Conservation (phyloP, 768 basidiomycete species). For the Plicaturopsis crispa region DNA sequence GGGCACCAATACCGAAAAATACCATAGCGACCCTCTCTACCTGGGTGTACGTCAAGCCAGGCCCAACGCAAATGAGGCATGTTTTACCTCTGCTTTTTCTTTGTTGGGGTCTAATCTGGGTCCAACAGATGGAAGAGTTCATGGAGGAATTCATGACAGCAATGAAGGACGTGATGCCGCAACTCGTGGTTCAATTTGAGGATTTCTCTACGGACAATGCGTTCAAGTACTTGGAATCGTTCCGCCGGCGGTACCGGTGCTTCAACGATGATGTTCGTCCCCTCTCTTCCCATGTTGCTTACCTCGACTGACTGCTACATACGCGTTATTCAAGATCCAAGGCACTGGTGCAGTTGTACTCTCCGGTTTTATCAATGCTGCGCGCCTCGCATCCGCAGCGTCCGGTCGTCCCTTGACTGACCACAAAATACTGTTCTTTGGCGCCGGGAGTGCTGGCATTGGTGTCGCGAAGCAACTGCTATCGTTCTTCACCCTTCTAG, state of each 20-base stretch:
- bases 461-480: slow-evolving; percentile 45
- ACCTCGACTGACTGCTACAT: slow-evolving; percentile 4
- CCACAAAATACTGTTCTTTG: slow-evolving; percentile 50
- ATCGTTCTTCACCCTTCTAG: slow-evolving; percentile 43
- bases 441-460: slow-evolving; percentile 45
- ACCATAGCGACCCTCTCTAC: slow-evolving; percentile 68
- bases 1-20: slow-evolving; percentile 65
- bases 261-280: slow-evolving; percentile 69
- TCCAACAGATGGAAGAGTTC: slow-evolving; percentile 56
- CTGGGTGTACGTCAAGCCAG: slow-evolving; percentile 58
- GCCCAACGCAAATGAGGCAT: slow-evolving; percentile 35
- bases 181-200: slow-evolving; percentile 66
- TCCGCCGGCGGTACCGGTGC: slow-evolving; percentile 47
- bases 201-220: slow-evolving; percentile 78
- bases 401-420: slow-evolving; percentile 34
- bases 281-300: slow-evolving; percentile 1
- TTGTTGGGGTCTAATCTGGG: neutral
- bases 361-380: slow-evolving; percentile 70
- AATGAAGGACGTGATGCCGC: slow-evolving; percentile 56
- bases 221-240: slow-evolving; percentile 63
- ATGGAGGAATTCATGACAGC: slow-evolving; percentile 74
- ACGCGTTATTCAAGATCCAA: slow-evolving; percentile 37
- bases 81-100: slow-evolving; percentile 1
- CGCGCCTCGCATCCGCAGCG: slow-evolving; percentile 45
- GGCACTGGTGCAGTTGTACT: slow-evolving; percentile 74